Conservation (phyloP, 2,329 filamentous ascomycete genomes). For the Trichoderma atroviride region DNA sequence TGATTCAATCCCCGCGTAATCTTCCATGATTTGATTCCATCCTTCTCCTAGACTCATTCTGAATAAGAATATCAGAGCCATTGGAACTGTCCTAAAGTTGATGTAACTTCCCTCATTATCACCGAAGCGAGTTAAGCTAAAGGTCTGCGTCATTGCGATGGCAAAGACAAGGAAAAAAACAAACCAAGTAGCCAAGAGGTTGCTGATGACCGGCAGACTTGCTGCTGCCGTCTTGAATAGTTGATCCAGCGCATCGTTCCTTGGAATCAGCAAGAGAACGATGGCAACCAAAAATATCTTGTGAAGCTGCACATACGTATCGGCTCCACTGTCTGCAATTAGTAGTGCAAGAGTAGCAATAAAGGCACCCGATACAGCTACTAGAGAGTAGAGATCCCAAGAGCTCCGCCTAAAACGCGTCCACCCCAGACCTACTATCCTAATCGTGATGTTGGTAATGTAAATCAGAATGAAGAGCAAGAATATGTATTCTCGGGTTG, state of each 20-base stretch:
- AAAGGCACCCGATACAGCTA: conserved; percentile 79
- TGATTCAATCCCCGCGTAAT: conserved; percentile 78
- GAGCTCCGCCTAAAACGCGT: conserved; percentile 86
- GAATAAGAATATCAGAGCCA: conserved; percentile 90
- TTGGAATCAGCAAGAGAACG: conserved; percentile 85
- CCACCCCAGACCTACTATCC: conserved; percentile 89
- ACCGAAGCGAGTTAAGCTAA: conserved; percentile 90
- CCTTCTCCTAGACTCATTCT: conserved; percentile 91
- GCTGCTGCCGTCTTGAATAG: conserved; percentile 98
- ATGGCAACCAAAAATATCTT: conserved; percentile 94
- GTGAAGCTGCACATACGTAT: conserved; percentile 76
- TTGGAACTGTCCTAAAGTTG: conserved; percentile 93
- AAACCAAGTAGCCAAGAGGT: conserved; percentile 94
- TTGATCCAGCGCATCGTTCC: conserved; percentile 96
- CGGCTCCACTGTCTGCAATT: conserved; percentile 61
- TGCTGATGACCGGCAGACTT: conserved; percentile 86
- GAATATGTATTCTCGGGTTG: conserved; percentile 73
- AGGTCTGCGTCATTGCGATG: conserved; percentile 93
- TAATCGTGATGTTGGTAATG: conserved; percentile 77
- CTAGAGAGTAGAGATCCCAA: conserved; percentile 89
- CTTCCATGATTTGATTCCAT: conserved; percentile 97
- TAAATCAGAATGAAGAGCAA: conserved; percentile 81
- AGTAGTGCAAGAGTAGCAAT: conserved; percentile 76
- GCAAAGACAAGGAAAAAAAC: conserved; percentile 95
- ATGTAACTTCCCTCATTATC: conserved; percentile 71